Conservation (phyloP, 352 stramenopile genomes). For the Pythium chondricola region DNA sequence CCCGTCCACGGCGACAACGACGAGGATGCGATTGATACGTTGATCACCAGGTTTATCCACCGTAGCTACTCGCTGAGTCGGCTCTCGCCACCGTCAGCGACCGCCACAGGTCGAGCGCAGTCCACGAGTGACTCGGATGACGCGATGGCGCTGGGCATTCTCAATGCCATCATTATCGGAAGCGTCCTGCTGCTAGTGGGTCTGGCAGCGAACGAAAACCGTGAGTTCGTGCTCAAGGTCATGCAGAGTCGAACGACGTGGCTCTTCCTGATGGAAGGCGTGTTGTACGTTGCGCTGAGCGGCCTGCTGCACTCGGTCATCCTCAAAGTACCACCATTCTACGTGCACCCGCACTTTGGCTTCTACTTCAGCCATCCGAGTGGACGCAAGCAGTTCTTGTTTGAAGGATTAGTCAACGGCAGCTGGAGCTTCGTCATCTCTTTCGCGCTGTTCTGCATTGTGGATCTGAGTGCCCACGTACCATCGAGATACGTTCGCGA, state of each 20-base stretch:
- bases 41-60: conserved; percentile 2
- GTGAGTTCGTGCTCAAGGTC: conserved; percentile 25
- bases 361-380: conserved; percentile 60
- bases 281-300: conserved; percentile 58
- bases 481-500: conserved; percentile 24
- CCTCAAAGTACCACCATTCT: conserved; percentile 37
- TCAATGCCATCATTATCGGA: conserved; percentile 8
- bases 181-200: conserved; percentile 36
- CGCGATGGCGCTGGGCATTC: conserved; percentile 5
- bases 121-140: not conserved
- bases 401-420: conserved; percentile 56
- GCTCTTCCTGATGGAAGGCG: conserved; percentile 38
- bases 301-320: conserved; percentile 63
- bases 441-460: conserved; percentile 38
- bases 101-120: not conserved
- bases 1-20: not conserved
- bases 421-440: conserved; percentile 62
- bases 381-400: conserved; percentile 53
- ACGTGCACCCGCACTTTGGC: conserved; percentile 43
- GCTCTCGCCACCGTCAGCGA: not conserved
- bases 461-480: conserved; percentile 33
- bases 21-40: not conserved
- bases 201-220: conserved; percentile 33
- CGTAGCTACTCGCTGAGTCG: not conserved
- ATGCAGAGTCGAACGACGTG: conserved; percentile 40